phyloP scores from a whole-genome alignment of 2,329 filamentous ascomycete species.

The Tolypocladium tundrense region DNA sequence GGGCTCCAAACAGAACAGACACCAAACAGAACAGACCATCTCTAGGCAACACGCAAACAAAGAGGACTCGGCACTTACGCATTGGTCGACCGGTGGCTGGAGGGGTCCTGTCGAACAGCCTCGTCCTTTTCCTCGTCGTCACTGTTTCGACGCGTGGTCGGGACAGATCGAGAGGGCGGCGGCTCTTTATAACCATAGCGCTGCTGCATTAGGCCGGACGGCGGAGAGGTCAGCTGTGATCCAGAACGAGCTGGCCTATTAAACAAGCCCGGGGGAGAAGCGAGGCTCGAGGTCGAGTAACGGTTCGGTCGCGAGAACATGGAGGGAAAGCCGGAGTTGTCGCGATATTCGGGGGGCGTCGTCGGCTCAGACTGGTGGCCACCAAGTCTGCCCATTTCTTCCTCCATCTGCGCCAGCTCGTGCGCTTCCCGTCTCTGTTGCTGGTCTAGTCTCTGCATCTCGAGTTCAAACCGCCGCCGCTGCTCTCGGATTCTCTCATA shows the following conservation, averaged over 20 bases:
- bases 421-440: conserved; percentile 74
- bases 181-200: conserved; percentile 39
- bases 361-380: conserved; percentile 90
- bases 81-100: conserved; percentile 62
- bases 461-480: conserved; percentile 78
- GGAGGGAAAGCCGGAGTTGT: conserved; percentile 64
- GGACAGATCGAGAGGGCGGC: conserved; percentile 76
- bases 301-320: conserved; percentile 77
- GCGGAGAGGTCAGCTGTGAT: conserved; percentile 72
- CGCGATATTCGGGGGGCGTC: conserved; percentile 86
- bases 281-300: conserved; percentile 81
- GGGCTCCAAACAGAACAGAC: neutral
- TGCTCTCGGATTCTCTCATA: conserved; percentile 87
- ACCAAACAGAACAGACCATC: neutral
- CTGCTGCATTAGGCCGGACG: conserved; percentile 49
- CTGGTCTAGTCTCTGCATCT: conserved; percentile 82
- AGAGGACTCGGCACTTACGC: conserved; percentile 53
- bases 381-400: conserved; percentile 56
- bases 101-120: conserved; percentile 57
- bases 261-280: conserved; percentile 67
- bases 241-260: conserved; percentile 66
- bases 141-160: conserved; percentile 79
- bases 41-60: conserved; percentile 5
- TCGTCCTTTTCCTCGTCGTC: conserved; percentile 82
- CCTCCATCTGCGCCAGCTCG: conserved; percentile 76